These are phyloP conservation scores for Solanum pinnatisectum DNA, from an alignment of 257 asterid species.

Conservation along the genomic window DNA sequence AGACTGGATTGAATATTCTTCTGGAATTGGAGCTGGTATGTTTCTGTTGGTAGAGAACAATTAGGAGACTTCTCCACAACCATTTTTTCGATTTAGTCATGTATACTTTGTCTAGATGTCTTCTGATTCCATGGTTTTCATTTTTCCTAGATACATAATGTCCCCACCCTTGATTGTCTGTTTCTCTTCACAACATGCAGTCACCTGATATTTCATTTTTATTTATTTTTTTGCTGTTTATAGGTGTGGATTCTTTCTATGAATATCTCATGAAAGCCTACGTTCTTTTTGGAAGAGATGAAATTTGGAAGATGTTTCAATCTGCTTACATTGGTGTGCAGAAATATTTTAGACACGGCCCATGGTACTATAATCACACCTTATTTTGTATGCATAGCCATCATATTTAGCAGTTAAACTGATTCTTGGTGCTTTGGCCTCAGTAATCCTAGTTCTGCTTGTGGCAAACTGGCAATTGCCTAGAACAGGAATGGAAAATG, in stretches of 20 bases:
- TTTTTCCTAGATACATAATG: not conserved
- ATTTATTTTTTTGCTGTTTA: conserved; percentile 1
- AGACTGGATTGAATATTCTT: conserved; percentile 83
- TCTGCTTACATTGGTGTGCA: conserved; percentile 84
- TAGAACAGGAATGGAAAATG: not conserved
- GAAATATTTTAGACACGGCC: conserved; percentile 81
- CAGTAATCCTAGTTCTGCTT: not conserved
- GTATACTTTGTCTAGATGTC: not conserved
- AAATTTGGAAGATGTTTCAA: conserved; percentile 93
- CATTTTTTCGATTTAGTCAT: not conserved
- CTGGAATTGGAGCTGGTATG: conserved; percentile 97
- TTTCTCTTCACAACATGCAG: not conserved
- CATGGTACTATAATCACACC: conserved; percentile 49
- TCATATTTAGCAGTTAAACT: not conserved
- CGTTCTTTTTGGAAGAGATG: conserved; percentile 91
- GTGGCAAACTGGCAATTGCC: not conserved
- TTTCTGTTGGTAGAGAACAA: not conserved
- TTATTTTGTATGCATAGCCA: not conserved
- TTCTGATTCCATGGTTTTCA: not conserved
- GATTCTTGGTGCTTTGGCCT: not conserved
- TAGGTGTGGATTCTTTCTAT: conserved; percentile 95
- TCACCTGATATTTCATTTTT: not conserved
- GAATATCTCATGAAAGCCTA: conserved; percentile 90
- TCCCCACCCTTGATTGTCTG: not conserved
- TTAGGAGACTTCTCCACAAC: not conserved